Conservation (phyloP, 306 rosid genomes). For the Gillenia trifoliata region DNA sequence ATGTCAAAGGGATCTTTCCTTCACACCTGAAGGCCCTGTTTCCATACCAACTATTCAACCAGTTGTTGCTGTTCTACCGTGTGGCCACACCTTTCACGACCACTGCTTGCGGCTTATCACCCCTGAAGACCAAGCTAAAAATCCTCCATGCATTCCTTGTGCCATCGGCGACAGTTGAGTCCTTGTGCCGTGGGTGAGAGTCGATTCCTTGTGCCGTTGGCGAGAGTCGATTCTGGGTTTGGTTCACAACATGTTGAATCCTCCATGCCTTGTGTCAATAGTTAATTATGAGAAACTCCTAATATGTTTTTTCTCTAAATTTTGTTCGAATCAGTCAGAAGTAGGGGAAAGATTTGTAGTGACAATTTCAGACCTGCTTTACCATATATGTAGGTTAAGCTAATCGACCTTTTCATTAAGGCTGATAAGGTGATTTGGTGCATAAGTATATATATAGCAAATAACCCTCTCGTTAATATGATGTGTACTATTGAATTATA, state of each 20-base stretch:
- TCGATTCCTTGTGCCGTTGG: constrained; percentile 44
- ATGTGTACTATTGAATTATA: background rate
- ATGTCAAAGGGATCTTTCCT: constrained; percentile 63
- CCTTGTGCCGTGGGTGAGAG: too few species aligned
- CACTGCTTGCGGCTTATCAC: constrained; percentile 57
- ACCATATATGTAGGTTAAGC: background rate
- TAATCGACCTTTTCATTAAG: background rate
- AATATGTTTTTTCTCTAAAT: background rate
- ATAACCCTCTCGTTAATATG: background rate
- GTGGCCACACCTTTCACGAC: constrained; percentile 64
- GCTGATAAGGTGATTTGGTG: background rate
- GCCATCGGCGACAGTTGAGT: constrained; percentile 16
- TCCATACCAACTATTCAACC: constrained; percentile 32
- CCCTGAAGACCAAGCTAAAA: constrained; percentile 30
- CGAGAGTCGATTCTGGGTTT: constrained; percentile 15
- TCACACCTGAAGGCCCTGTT: constrained; percentile 43
- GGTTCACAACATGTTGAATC: background rate
- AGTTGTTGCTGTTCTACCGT: constrained; percentile 44
- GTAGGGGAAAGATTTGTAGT: background rate
- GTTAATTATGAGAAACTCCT: background rate
- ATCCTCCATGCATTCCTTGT: constrained; percentile 71
- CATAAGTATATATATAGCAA: background rate
- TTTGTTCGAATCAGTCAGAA: background rate
- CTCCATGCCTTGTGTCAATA: background rate
- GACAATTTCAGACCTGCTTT: background rate